Conservation (phyloP, 2,329 filamentous ascomycete species). For the Fusarium setosum region DNA sequence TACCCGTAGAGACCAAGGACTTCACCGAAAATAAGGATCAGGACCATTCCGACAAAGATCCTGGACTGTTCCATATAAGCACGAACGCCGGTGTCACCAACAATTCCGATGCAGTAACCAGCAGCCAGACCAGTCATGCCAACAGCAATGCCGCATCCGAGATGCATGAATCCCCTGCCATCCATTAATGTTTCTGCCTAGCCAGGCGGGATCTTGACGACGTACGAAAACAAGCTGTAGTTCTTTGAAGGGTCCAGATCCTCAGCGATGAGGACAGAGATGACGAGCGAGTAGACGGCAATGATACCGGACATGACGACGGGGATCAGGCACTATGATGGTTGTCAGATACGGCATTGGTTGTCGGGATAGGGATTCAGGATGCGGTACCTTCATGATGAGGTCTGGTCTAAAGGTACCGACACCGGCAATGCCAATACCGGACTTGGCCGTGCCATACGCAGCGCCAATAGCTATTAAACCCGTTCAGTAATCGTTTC, state of each 20-base stretch:
- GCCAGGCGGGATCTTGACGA: constrained; percentile 27
- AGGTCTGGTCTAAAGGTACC: constrained; percentile 87
- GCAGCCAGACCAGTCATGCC: constrained; percentile 93
- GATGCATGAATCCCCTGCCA: constrained; percentile 87
- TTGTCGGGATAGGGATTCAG: neutral
- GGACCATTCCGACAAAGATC: constrained; percentile 97
- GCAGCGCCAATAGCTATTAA: constrained; percentile 75
- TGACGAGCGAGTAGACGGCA: constrained; percentile 96
- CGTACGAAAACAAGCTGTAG: constrained; percentile 88
- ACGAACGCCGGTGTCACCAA: constrained; percentile 93
- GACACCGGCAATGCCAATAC: constrained; percentile 87
- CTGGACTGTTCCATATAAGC: constrained; percentile 96
- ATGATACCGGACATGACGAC: constrained; percentile 99
- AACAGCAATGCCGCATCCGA: constrained; percentile 90
- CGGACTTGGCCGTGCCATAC: constrained; percentile 89
- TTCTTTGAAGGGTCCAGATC: constrained; percentile 79
- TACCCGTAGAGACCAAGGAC: constrained; percentile 97
- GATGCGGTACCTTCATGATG: constrained; percentile 83
- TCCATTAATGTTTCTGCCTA: constrained; percentile 28
- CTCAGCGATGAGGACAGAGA: constrained; percentile 94
- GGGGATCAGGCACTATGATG: constrained; percentile 79
- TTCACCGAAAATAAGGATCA: constrained; percentile 98
- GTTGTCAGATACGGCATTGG: constrained; percentile 27
- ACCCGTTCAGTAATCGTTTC: constrained; percentile 41
- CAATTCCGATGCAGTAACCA: constrained; percentile 95